Conservation (phyloP, 139 green algal species). For the Chlorella sp. region DNA sequence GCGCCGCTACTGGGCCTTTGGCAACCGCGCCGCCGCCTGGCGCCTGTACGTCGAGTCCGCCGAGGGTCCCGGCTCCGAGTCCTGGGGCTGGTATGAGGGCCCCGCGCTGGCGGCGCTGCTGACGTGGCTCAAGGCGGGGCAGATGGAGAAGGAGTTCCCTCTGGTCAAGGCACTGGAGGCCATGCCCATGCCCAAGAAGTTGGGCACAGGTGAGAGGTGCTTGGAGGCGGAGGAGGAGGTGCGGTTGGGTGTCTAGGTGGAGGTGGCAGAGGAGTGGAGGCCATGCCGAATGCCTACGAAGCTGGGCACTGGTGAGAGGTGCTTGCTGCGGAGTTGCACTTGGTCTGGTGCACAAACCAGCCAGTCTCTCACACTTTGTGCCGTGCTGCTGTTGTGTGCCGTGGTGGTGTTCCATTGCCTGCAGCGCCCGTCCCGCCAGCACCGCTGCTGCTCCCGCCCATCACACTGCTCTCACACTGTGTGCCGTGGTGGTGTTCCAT, state of each 20-base stretch:
- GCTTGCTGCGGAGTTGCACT: too few species aligned
- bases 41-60: conserved; percentile 72
- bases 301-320: conserved; percentile 15
- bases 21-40: conserved; percentile 50
- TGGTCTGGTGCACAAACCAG: too few species aligned
- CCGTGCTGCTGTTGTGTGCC: too few species aligned
- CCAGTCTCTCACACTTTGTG: too few species aligned
- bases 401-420: not conserved
- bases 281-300: conserved; percentile 43
- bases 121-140: conserved; percentile 30
- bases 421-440: not conserved
- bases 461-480: too few species aligned
- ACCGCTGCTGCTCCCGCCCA: not conserved
- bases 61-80: conserved; percentile 55
- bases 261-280: conserved; percentile 39
- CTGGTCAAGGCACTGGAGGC: conserved; percentile 51
- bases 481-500: not conserved
- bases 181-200: conserved; percentile 44
- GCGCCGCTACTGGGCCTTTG: conserved; percentile 79
- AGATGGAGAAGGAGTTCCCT: conserved; percentile 29
- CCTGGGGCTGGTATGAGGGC: conserved; percentile 46
- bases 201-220: conserved; percentile 15
- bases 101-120: conserved; percentile 26
- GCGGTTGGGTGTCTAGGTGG: too few species aligned
- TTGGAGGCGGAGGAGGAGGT: too few species aligned